Conservation (phyloP, 306 rosid species). For the Quercus agrifolia region DNA sequence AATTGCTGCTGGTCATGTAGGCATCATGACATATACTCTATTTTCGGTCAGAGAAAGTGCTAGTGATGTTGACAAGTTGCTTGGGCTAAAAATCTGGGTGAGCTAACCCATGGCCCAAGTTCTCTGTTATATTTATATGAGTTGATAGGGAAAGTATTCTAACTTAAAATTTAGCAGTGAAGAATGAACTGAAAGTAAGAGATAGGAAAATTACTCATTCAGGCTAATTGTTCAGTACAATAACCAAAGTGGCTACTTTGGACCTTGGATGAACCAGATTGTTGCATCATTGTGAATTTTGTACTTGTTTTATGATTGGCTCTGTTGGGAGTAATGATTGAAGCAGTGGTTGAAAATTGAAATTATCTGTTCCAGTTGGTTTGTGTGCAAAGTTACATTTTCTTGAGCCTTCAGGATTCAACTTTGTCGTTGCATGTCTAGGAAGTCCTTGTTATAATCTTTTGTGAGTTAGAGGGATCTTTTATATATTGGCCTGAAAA, state of each 20-base stretch:
- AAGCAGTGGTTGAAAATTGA: background rate
- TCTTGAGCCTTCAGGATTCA: background rate
- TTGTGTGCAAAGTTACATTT: background rate
- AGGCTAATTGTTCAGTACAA: background rate
- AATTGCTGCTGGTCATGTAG: background rate
- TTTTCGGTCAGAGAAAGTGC: background rate
- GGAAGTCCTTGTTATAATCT: background rate
- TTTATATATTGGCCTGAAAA: background rate
- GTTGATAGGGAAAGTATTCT: background rate
- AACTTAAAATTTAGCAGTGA: background rate
- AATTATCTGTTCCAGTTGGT: background rate
- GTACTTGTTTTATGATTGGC: background rate
- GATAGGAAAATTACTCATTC: background rate
- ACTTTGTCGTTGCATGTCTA: background rate
- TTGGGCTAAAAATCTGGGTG: background rate
- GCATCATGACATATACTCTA: background rate
- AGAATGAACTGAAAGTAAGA: background rate
- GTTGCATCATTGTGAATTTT: background rate
- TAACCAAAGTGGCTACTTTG: background rate
- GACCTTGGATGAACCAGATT: background rate
- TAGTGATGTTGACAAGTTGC: background rate
- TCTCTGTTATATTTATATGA: background rate
- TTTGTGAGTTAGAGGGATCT: background rate
- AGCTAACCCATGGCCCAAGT: background rate
- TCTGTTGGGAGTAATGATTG: background rate